These are phyloP conservation scores for Sugiyamaella lignohabitans DNA, from an alignment of 805 yeast genomes.

Conservation along the genomic window DNA sequence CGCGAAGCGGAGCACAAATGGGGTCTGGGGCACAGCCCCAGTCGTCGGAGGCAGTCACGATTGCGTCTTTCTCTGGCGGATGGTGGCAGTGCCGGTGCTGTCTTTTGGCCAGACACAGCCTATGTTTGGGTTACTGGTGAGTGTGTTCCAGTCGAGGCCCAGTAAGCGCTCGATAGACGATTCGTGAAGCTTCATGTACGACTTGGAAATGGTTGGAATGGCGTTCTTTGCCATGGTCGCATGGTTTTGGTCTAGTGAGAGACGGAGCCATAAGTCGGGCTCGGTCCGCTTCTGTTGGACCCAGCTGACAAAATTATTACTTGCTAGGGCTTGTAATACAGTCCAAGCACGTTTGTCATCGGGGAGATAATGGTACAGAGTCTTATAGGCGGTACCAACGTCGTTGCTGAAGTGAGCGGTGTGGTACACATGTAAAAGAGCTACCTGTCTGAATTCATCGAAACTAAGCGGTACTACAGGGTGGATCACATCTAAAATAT, in stretches of 20 bases:
- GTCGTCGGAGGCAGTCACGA: background rate
- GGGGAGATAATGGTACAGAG: constrained; percentile 12
- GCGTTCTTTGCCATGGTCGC: background rate
- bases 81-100: background rate
- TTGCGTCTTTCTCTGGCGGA: background rate
- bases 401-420: background rate
- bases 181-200: background rate
- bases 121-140: background rate
- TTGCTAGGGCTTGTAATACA: constrained; percentile 11
- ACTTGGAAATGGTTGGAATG: background rate
- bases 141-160: background rate
- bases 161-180: background rate
- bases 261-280: background rate
- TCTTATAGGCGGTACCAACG: constrained; percentile 18
- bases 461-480: constrained; percentile 22
- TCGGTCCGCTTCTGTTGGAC: background rate
- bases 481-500: constrained; percentile 33
- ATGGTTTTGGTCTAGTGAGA: background rate
- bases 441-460: constrained; percentile 8
- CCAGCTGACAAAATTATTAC: constrained; percentile 15
- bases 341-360: constrained; percentile 5
- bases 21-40: background rate
- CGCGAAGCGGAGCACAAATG: background rate
- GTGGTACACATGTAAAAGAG: background rate
- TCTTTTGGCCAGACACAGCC: background rate